Evolutionary conservation across 441 rosid species (phyloP).

Genomic region (Bocquillonia castaneifolia): DNA sequence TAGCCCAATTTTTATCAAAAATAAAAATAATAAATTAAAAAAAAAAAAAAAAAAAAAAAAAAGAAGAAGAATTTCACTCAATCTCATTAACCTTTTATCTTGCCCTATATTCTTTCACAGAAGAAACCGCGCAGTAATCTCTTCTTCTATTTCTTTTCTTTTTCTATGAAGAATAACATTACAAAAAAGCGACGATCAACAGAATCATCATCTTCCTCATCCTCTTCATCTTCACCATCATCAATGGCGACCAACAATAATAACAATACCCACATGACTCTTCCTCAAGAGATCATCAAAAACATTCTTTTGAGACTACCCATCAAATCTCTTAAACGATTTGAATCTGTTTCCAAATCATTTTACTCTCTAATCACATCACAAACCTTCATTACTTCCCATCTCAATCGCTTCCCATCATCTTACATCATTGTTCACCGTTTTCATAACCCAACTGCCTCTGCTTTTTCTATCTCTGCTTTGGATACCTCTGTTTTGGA

Average conservation of each 20-base stretch:
- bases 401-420: slow-evolving; percentile 20
- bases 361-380: slow-evolving; percentile 23
- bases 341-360: slow-evolving; percentile 32
- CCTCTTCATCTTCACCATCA: neutral
- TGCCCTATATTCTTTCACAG: too few relatives aligned
- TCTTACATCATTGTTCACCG: slow-evolving; percentile 24
- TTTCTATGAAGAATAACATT: slow-evolving; percentile 22
- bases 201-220: neutral
- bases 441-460: slow-evolving; percentile 17
- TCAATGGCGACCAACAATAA: slow-evolving; percentile 1
- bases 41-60: too few relatives aligned
- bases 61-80: too few relatives aligned
- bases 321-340: slow-evolving; percentile 30
- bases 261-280: neutral
- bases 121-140: too few relatives aligned
- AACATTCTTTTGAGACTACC: slow-evolving; percentile 33
- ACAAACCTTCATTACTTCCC: slow-evolving; percentile 24
- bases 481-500: slow-evolving; percentile 4
- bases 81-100: too few relatives aligned
- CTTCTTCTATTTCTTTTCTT: neutral
- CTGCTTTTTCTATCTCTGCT: neutral
- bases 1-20: too few relatives aligned
- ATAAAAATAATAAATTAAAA: too few relatives aligned
- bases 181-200: slow-evolving; percentile 14
- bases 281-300: slow-evolving; percentile 11